These are phyloP conservation scores for Geotrichum siamense DNA, from an alignment of 1,139 yeast genomes.

Conservation along the genomic window DNA sequence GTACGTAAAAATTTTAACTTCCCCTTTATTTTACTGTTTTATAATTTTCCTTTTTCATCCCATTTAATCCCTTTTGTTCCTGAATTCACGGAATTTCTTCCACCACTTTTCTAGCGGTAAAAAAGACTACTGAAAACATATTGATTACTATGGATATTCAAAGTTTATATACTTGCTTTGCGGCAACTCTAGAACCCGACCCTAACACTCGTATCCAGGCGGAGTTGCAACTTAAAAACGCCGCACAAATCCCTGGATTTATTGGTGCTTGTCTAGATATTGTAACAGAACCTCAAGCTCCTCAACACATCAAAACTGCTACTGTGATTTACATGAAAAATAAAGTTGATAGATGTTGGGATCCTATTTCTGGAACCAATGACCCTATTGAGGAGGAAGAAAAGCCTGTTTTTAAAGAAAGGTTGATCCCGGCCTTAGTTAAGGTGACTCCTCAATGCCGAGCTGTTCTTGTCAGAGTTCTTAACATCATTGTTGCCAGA, in stretches of 20 bases:
- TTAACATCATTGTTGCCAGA: conserved; percentile 53
- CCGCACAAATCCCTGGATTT: conserved; percentile 61
- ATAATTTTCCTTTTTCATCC: too few relatives aligned
- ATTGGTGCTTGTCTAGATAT: conserved; percentile 79
- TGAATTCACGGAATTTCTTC: too few relatives aligned
- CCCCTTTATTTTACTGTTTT: too few relatives aligned
- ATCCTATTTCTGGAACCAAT: conserved; percentile 24
- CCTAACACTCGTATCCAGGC: conserved; percentile 58
- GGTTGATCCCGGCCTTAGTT: conserved; percentile 45
- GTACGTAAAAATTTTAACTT: too few relatives aligned
- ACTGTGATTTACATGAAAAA: conserved; percentile 88
- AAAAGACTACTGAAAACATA: too few relatives aligned
- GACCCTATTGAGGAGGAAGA: conserved; percentile 55
- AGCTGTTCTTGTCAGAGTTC: conserved; percentile 63
- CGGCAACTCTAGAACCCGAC: conserved; percentile 71
- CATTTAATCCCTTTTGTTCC: too few relatives aligned
- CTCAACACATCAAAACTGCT: conserved; percentile 58
- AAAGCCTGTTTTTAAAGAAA: conserved; percentile 60
- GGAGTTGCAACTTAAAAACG: conserved; percentile 55
- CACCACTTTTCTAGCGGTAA: too few relatives aligned
- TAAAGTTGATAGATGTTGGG: conserved; percentile 62
- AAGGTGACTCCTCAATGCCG: conserved; percentile 38
- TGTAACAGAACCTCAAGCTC: conserved; percentile 47
- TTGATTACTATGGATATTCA: conserved; percentile 77
- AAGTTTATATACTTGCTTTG: conserved; percentile 65